Evolutionary conservation across 805 yeast species (phyloP).

Genomic region (Metschnikowia cubensis): DNA sequence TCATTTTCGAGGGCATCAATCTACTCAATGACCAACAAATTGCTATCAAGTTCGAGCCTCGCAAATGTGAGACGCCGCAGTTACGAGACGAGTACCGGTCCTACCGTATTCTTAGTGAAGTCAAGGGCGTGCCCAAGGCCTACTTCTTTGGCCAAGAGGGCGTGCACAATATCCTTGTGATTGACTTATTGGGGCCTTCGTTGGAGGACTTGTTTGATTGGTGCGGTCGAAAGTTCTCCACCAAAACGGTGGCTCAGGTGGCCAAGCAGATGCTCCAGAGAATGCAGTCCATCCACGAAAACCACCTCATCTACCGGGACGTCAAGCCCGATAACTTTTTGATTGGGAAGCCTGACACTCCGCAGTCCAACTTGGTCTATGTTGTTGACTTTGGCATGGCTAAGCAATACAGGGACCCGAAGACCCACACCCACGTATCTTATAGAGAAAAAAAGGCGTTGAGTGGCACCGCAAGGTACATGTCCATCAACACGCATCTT

Average conservation of each 20-base stretch:
- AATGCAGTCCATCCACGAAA: conserved; percentile 82
- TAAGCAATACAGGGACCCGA: conserved; percentile 94
- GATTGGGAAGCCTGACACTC: conserved; percentile 82
- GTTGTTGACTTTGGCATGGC: conserved; percentile 99
- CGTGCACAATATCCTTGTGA: conserved; percentile 88
- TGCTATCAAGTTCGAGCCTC: conserved; percentile 95
- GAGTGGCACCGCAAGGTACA: conserved; percentile 97
- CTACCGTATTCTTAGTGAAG: conserved; percentile 81
- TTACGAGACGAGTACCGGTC: conserved; percentile 93
- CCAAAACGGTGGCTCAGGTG: conserved; percentile 88
- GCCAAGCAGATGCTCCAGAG: conserved; percentile 92
- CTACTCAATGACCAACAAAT: conserved; percentile 88
- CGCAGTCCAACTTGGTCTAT: conserved; percentile 80
- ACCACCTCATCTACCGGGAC: conserved; percentile 90
- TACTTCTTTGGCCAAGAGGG: conserved; percentile 99
- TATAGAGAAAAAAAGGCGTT: conserved; percentile 93
- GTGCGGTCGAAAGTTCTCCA: conserved; percentile 88
- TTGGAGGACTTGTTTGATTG: conserved; percentile 95
- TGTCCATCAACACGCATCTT: conserved; percentile 95
- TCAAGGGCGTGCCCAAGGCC: conserved; percentile 89
- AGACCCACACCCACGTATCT: conserved; percentile 92
- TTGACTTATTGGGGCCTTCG: conserved; percentile 92
- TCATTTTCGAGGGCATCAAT: conserved; percentile 92
- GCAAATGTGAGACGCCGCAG: conserved; percentile 97
- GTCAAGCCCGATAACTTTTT: conserved; percentile 96